Percentiles rank a stretch among this genome's conserved stretches.
These are phyloP conservation scores for Cladochytrium tenue DNA, from an alignment of 371 early-diverging fungal genomes.

Conservation along the genomic window DNA sequence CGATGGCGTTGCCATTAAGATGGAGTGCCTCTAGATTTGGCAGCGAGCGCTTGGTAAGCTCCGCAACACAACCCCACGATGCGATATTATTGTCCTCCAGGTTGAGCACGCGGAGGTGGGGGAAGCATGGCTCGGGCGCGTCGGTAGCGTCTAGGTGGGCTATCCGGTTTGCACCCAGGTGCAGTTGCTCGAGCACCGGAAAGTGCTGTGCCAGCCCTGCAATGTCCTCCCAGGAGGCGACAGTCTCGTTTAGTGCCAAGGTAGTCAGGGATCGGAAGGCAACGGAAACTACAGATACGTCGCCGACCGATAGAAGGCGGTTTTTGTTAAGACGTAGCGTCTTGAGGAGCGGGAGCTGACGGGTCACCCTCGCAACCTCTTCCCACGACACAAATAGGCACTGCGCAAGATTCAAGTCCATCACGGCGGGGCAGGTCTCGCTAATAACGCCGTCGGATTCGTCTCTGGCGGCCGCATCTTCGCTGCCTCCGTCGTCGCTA, in stretches of 20 bases:
- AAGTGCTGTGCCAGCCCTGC: slow-evolving; percentile 49
- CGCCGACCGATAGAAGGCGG: slow-evolving; percentile 32
- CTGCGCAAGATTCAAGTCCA: slow-evolving; percentile 74
- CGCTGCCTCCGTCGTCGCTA: slow-evolving; percentile 7
- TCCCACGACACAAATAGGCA: slow-evolving; percentile 66
- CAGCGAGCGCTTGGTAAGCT: slow-evolving; percentile 38
- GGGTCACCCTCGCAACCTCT: slow-evolving; percentile 60
- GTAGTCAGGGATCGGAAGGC: slow-evolving; percentile 43
- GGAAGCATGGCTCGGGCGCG: slow-evolving; percentile 33
- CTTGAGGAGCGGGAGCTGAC: slow-evolving; percentile 56
- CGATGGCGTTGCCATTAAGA: slow-evolving; percentile 53
- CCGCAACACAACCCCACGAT: slow-evolving; percentile 59
- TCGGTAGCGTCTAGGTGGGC: slow-evolving; percentile 25
- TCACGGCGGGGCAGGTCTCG: slow-evolving; percentile 48
- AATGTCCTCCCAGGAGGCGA: slow-evolving; percentile 47
- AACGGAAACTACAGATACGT: slow-evolving; percentile 20
- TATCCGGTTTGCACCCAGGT: slow-evolving; percentile 65
- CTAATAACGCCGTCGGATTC: slow-evolving; percentile 34
- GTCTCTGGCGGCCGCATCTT: slow-evolving; percentile 28
- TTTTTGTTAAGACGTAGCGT: slow-evolving; percentile 66
- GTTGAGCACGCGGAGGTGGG: slow-evolving; percentile 58
- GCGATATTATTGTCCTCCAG: slow-evolving; percentile 66
- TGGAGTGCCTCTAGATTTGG: slow-evolving; percentile 52
- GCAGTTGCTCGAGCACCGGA: slow-evolving; percentile 63
- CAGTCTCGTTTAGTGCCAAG: slow-evolving; percentile 49